Conservation (phyloP, 805 yeast species). For the Debaryomyces hansenii region DNA sequence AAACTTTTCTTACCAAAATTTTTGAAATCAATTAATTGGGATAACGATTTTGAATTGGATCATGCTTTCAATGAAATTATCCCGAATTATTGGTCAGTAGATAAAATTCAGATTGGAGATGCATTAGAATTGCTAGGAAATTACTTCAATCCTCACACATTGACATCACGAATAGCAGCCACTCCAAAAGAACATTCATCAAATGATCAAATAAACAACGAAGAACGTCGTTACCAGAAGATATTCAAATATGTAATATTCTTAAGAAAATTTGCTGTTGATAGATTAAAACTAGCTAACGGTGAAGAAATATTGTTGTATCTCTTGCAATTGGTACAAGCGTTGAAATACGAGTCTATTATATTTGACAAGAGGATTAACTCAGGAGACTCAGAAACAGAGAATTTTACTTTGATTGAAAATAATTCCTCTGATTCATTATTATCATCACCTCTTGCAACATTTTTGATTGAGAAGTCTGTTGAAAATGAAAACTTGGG, state of each 20-base stretch:
- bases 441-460: slow-evolving; percentile 61
- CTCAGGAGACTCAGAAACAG: slow-evolving; percentile 4
- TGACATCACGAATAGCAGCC: slow-evolving; percentile 14
- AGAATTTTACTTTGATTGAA: slow-evolving; percentile 17
- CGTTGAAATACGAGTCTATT: slow-evolving; percentile 72
- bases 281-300: slow-evolving; percentile 71
- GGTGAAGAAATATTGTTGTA: slow-evolving; percentile 81
- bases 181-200: slow-evolving; percentile 1
- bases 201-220: slow-evolving; percentile 15
- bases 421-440: slow-evolving; percentile 8
- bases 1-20: slow-evolving; percentile 65
- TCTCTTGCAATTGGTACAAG: slow-evolving; percentile 86
- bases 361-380: slow-evolving; percentile 18
- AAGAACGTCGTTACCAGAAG: slow-evolving; percentile 30
- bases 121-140: slow-evolving; percentile 85
- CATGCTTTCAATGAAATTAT: slow-evolving; percentile 73
- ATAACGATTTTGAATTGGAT: slow-evolving; percentile 73
- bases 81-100: slow-evolving; percentile 58
- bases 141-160: slow-evolving; percentile 54
- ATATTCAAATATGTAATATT: slow-evolving; percentile 47
- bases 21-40: slow-evolving; percentile 85
- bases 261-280: slow-evolving; percentile 86
- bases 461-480: slow-evolving; percentile 74
- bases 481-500: slow-evolving; percentile 66
- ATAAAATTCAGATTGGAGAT: slow-evolving; percentile 78